Conservation (phyloP, 1,284 basidiomycete species). For the Heterobasidion occidentale region DNA sequence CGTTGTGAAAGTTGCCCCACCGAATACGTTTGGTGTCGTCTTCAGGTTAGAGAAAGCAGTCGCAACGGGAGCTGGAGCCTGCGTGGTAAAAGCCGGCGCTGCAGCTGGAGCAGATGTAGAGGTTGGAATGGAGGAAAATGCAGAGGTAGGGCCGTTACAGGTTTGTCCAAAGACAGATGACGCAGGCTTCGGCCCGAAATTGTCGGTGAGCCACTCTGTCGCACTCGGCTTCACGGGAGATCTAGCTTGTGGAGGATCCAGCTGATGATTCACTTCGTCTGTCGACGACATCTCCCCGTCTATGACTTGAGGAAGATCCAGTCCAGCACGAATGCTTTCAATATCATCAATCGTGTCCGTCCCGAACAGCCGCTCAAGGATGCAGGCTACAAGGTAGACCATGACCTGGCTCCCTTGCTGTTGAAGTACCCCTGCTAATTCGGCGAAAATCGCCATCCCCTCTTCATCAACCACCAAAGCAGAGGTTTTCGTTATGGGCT, state of each 20-base stretch:
- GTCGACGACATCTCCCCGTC: slow-evolving; percentile 49
- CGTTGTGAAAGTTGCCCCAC: slow-evolving; percentile 13
- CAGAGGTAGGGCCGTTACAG: slow-evolving; percentile 9
- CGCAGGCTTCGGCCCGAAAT: slow-evolving; percentile 19
- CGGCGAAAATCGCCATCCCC: slow-evolving; percentile 62
- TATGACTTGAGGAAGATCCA: slow-evolving; percentile 67
- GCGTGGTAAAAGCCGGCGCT: slow-evolving; percentile 1
- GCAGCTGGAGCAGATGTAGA: neutral
- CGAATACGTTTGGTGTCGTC: slow-evolving; percentile 19
- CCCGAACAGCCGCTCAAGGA: slow-evolving; percentile 65
- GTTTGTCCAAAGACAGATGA: slow-evolving; percentile 12
- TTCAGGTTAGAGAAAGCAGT: slow-evolving; percentile 34
- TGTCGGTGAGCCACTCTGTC: slow-evolving; percentile 32
- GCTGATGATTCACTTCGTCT: slow-evolving; percentile 7
- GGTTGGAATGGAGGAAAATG: neutral
- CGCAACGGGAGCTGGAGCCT: neutral
- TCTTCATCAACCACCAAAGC: slow-evolving; percentile 50
- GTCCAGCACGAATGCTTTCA: slow-evolving; percentile 58
- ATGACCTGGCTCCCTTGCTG: slow-evolving; percentile 55
- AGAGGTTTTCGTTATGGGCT: slow-evolving; percentile 63
- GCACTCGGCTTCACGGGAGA: slow-evolving; percentile 20
- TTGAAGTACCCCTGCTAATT: slow-evolving; percentile 45
- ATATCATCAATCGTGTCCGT: slow-evolving; percentile 69
- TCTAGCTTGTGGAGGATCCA: neutral
- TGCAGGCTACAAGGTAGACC: slow-evolving; percentile 71